These are phyloP conservation scores for Synchytrium microbalum DNA, from an alignment of 371 early-diverging fungal species.

Conservation along the genomic window DNA sequence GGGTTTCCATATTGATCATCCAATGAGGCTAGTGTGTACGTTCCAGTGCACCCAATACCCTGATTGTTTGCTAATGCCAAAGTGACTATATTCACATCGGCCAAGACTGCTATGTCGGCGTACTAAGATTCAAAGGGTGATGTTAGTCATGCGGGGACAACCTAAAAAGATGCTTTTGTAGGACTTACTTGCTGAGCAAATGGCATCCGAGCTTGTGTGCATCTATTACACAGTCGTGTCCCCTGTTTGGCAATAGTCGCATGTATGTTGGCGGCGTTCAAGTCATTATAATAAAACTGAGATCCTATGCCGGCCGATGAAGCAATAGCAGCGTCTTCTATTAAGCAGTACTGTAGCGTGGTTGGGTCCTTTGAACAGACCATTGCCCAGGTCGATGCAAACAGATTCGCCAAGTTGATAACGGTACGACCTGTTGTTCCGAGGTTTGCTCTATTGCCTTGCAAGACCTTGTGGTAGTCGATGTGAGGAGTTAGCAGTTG, in stretches of 20 bases:
- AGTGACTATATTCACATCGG: not conserved
- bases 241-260: not conserved
- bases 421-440: not conserved
- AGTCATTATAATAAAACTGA: not conserved
- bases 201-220: not conserved
- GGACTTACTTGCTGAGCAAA: not conserved
- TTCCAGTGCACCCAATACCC: not conserved
- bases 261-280: not conserved
- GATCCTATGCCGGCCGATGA: not conserved
- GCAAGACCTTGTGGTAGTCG: no score
- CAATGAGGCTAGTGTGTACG: not conserved
- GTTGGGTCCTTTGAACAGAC: not conserved
- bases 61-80: not conserved
- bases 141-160: no score
- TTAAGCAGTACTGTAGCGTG: not conserved
- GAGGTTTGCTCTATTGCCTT: not conserved
- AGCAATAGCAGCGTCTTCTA: not conserved
- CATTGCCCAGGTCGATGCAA: not conserved
- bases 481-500: no score
- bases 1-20: not conserved
- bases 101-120: not conserved
- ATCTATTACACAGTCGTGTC: not conserved
- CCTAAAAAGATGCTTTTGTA: no score
- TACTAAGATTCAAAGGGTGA: not conserved
- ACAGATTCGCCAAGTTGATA: not conserved